Percentiles rank a stretch among this genome's conserved stretches.
phyloP scores from a whole-genome alignment of 1,284 basidiomycete genomes.

The Apiotrichum akiyoshidainum region DNA sequence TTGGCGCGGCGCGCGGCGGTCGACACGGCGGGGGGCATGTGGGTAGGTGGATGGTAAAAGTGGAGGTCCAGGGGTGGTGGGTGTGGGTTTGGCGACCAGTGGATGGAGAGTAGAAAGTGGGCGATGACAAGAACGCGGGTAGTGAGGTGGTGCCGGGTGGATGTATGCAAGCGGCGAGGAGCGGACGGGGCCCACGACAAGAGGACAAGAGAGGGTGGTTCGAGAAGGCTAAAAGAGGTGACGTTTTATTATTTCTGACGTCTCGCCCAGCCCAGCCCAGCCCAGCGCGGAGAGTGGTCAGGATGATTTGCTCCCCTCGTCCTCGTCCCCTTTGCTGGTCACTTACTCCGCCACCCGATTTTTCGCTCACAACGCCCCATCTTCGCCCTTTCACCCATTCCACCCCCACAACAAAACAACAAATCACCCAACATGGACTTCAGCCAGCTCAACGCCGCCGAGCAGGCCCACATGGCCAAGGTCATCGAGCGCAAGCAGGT shows the following conservation, averaged over 20 bases:
- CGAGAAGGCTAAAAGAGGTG: no score
- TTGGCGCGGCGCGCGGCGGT: constrained; percentile 24
- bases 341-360: not conserved
- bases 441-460: constrained; percentile 73
- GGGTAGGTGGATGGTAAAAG: not conserved
- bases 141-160: no score
- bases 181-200: not conserved
- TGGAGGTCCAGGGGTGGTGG: not conserved
- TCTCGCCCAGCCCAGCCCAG: no score
- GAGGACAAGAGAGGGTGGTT: not conserved
- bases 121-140: no score
- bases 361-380: not conserved
- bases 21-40: constrained; percentile 20
- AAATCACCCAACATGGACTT: constrained; percentile 65
- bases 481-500: constrained; percentile 93
- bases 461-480: constrained; percentile 83
- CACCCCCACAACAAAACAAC: no score
- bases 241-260: no score
- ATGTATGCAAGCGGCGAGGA: not conserved
- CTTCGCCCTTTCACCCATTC: not conserved
- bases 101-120: not conserved
- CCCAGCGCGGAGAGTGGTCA: no score
- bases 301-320: no score
- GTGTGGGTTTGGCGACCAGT: not conserved
- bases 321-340: not conserved